Conservation (phyloP, 2,329 filamentous ascomycete species). For the Berkeleyomyces rouxiae region DNA sequence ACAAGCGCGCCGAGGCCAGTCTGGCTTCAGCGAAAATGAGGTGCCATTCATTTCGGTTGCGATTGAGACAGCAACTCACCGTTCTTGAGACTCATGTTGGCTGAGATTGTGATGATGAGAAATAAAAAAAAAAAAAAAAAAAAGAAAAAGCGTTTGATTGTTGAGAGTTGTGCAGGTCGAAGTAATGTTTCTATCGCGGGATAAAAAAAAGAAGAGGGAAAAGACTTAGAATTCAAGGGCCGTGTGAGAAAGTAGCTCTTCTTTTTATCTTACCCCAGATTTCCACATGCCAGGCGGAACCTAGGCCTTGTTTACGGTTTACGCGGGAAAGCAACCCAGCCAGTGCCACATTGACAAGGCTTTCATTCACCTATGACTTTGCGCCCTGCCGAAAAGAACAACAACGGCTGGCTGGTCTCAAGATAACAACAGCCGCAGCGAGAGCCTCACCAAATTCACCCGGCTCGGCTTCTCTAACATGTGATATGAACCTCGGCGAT, state of each 20-base stretch:
- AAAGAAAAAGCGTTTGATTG: neutral
- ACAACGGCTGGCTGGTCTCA: too few species aligned
- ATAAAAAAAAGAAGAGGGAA: neutral
- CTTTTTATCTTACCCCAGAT: neutral
- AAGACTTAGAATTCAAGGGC: neutral
- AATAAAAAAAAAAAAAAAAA: neutral
- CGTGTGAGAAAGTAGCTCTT: neutral
- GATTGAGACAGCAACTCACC: constrained; percentile 1
- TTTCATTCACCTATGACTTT: too few species aligned
- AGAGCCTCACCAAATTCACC: too few species aligned
- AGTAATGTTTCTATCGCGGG: too few species aligned
- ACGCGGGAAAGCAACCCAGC: too few species aligned
- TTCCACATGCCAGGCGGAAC: neutral
- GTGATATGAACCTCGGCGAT: neutral
- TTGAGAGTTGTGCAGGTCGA: neutral
- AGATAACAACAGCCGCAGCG: too few species aligned
- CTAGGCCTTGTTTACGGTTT: too few species aligned
- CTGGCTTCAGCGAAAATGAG: too few species aligned
- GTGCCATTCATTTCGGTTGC: neutral
- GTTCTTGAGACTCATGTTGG: constrained; percentile 10
- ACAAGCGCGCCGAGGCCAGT: neutral
- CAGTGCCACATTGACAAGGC: too few species aligned
- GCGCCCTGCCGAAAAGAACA: too few species aligned
- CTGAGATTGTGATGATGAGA: neutral
- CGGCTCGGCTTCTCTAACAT: neutral